Base-by-base conservation (phyloP, 129 eudicot genomes). In the Flaveria linearis region DNA sequence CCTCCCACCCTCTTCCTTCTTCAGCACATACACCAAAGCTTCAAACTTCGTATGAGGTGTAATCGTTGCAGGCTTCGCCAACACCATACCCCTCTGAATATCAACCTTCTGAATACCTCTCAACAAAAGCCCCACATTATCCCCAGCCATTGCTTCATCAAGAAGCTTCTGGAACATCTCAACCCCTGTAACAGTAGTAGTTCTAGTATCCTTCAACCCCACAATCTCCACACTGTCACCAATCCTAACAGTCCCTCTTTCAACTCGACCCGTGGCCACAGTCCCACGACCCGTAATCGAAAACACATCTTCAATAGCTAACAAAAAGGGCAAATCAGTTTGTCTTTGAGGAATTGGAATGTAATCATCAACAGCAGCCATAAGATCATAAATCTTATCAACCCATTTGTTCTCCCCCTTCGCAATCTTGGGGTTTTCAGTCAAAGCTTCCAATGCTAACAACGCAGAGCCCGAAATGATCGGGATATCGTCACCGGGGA, bases 1-100 rank as follows among this genome's bases (percentile, higher is more conserved):
- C 85, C 97, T 87, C 0, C 97, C 97, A 42, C 97, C 97, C 64
- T 92, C 97, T 78, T 92, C 97, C 75, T 92, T 89, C 82, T 87
- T 92, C 91, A 92, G 76, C 70, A 92, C 91, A 52, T 89, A 92
- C 10, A 92, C 96, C 75, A 87, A 78, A 1, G 97, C 87, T 61
- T 81, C 86, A 69, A 92, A 92, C 89, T 87, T 92, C 0, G 84
- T 92, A 52, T 89, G 91, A 0, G 97, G 96, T 0, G 93, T 87
- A 53, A 87, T 87, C 1, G 87, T 58, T 8, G 91, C 91, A 0
- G 97, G 96, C 72, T 89, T 92, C 0, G 96, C 82, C 84, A 92
- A 77, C 77, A 92, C 97, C 97, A 89, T 92, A 51, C 97, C 97
- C 52, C 97, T 78, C 73, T 89, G 93, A 28, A 92, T 87, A 69